phyloP scores from a whole-genome alignment of 805 yeast genomes.

The Spathaspora gorwiae region DNA sequence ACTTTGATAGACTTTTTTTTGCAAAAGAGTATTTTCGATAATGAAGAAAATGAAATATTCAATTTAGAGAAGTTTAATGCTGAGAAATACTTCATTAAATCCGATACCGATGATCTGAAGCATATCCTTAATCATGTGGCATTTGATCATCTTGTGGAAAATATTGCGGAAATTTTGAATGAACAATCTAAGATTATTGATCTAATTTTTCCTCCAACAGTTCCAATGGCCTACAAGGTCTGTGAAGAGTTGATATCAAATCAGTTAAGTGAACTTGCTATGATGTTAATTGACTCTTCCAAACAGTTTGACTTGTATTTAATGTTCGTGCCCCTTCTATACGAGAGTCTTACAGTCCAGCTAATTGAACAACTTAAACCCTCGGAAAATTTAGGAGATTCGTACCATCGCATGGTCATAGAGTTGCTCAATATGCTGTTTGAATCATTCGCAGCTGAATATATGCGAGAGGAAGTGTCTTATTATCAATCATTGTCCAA shows the following conservation, averaged over 20 bases:
- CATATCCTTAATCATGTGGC: conserved; percentile 8
- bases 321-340: conserved; percentile 35
- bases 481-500: conserved; percentile 22
- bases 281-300: conserved; percentile 23
- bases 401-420: conserved; percentile 24
- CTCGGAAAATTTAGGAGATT: conserved; percentile 34
- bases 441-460: conserved; percentile 38
- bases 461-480: conserved; percentile 32
- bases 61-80: conserved; percentile 24
- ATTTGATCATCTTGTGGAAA: conserved; percentile 20
- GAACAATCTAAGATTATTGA: conserved; percentile 37
- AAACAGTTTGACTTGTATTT: conserved; percentile 27
- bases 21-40: conserved; percentile 39
- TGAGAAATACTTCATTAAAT: conserved; percentile 16
- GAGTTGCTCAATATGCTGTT: conserved; percentile 40
- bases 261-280: conserved; percentile 31
- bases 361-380: conserved; percentile 24
- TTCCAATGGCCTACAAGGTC: conserved; percentile 46
- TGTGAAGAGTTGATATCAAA: conserved; percentile 43
- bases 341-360: conserved; percentile 20
- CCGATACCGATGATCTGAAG: conserved; percentile 2
- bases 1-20: conserved; percentile 41
- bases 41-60: conserved; percentile 25
- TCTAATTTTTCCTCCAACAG: conserved; percentile 37
- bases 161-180: conserved; percentile 33